These are phyloP conservation scores for Alternaria viburni DNA, from an alignment of 2,329 filamentous ascomycete species.

Conservation along the genomic window DNA sequence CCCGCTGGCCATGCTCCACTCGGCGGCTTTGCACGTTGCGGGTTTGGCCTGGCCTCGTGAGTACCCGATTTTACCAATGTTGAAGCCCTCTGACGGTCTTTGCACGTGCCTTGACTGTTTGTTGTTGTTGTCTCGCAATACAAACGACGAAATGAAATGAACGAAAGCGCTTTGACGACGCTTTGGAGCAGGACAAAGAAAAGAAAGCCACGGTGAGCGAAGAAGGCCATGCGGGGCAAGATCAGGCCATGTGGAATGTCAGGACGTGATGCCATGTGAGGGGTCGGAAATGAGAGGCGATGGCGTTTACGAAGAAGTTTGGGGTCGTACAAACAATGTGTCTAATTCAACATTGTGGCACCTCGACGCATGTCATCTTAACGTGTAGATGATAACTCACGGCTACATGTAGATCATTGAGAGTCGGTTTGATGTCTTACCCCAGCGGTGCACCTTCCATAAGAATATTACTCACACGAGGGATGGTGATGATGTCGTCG, in stretches of 20 bases:
- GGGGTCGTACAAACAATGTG: neutral
- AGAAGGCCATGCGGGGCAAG: neutral
- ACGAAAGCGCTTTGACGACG: neutral
- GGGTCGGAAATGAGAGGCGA: neutral
- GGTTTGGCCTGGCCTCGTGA: neutral
- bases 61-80: neutral
- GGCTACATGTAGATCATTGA: neutral
- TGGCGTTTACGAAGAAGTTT: neutral
- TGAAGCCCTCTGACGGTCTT: neutral
- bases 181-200: neutral
- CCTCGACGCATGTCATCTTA: neutral
- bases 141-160: conserved; percentile 2
- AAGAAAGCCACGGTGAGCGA: neutral
- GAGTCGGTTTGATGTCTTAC: neutral
- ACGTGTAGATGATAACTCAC: neutral
- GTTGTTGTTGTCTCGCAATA: neutral
- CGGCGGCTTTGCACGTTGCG: neutral
- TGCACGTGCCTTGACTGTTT: neutral
- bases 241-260: neutral
- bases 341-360: neutral
- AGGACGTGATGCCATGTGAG: neutral
- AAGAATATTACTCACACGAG: neutral
- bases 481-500: neutral
- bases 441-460: neutral
- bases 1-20: neutral